Base-by-base conservation (phyloP, 2,329 filamentous ascomycete genomes). In the Celoporthe dispersa region DNA sequence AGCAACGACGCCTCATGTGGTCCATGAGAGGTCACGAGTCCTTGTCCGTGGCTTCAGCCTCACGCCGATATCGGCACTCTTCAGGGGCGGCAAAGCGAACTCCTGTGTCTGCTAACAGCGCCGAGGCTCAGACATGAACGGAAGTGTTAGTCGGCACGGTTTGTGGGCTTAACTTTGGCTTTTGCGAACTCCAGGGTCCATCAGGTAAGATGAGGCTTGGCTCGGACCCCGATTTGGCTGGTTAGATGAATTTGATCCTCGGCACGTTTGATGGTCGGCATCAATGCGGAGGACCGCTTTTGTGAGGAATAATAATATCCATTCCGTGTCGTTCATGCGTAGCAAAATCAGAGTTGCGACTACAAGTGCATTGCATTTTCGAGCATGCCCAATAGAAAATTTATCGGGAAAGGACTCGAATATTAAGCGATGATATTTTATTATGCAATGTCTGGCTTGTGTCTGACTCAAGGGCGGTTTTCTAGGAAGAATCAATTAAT, bases 21-120 rank as follows among this genome's bases (percentile, higher is more conserved):
- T 39, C 33, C 33, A 39, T 37, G 37, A 6, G 37, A 44, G 37
- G 37, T 63, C 60, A 63, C 60, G 37, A 63, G 60, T 28, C n/a
- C 37, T 19, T 41, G 25, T 44, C 11, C 9, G 5, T 19, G 60
- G 2, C 22, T 25, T 44, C 60, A 63, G 60, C 37, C 60, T 63
- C n/a, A n/a, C 35, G 37, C 60, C 60, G 60, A 37, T 63, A 63
- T 63, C 60, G 60, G 60, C 60, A 63, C 11, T 28, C 22, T 9
- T 19, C 14, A 31, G n/a, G n/a, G 60, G 37, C 22, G 28, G 57
- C 9, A 41, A 41, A 28, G 59, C 4, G 19, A 33, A 39, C 33
- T n/a, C 19, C 44, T n/a, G 16, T 9, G n/a, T 22, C 7, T 48
- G 33, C 55, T 59, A 62, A 41, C 59, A 39, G 35, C 11, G 19